These are phyloP conservation scores for Gremmenia infestans DNA, from an alignment of 2,329 filamentous ascomycete genomes.

Conservation along the genomic window DNA sequence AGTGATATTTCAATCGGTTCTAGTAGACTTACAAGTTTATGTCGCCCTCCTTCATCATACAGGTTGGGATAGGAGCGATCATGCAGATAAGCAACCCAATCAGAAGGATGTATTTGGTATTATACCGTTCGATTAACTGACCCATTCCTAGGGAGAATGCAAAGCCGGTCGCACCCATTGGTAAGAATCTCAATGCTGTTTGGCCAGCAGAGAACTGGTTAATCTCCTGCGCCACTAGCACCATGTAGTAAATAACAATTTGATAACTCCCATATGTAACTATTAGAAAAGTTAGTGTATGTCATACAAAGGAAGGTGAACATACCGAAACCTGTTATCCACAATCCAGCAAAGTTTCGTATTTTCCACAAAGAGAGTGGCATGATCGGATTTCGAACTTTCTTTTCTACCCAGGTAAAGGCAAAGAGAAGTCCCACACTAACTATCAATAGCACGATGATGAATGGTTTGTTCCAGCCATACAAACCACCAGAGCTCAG, in stretches of 20 bases:
- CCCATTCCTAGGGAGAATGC: constrained; percentile 34
- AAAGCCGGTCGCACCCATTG: constrained; percentile 38
- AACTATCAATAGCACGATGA: constrained; percentile 38
- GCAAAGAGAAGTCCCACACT: constrained; percentile 35
- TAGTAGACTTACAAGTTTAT: no score
- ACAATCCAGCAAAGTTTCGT: constrained; percentile 41
- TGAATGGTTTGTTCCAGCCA: constrained; percentile 41
- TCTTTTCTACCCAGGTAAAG: constrained; percentile 39
- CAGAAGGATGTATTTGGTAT: no score
- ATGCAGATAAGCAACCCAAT: no score
- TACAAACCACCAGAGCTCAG: constrained; percentile 42
- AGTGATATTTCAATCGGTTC: no score
- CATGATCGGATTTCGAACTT: constrained; percentile 41
- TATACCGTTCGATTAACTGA: constrained; percentile 27
- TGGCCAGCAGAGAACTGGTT: constrained; percentile 35
- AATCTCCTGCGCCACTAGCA: constrained; percentile 37
- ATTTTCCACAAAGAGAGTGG: constrained; percentile 41
- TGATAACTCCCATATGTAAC: constrained; percentile 40
- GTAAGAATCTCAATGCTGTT: constrained; percentile 37
- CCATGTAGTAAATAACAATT: constrained; percentile 39
- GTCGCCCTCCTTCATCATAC: no score
- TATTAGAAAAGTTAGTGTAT: constrained; percentile 35
- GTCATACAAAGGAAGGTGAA: constrained; percentile 22
- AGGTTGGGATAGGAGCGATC: no score
- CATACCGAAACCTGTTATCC: constrained; percentile 21